phyloP scores from a whole-genome alignment of 139 green algal species.

The Astrephomene gubernaculifera region DNA sequence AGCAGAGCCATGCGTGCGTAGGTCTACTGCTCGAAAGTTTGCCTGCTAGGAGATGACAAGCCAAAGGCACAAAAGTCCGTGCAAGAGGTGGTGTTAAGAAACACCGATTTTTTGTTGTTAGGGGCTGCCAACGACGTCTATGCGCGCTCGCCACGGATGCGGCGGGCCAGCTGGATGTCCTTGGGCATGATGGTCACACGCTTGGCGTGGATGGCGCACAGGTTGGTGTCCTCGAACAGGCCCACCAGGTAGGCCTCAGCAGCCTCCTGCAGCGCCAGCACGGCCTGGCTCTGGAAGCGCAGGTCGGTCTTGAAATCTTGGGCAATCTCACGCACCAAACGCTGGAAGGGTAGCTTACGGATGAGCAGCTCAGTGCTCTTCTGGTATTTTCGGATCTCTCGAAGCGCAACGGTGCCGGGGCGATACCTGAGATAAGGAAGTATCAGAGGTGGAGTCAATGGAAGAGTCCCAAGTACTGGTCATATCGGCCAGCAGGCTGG shows the following conservation, averaged over 20 bases:
- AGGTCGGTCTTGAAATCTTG: conserved; percentile 99
- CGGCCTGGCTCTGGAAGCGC: conserved; percentile 93
- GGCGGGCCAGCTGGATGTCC: conserved; percentile 73
- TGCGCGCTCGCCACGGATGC: conserved; percentile 67
- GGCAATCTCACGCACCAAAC: conserved; percentile 97
- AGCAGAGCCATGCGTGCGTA: too few species aligned
- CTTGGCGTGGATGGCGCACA: conserved; percentile 96
- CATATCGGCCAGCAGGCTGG: too few species aligned
- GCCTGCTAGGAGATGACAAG: too few species aligned
- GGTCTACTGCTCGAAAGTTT: too few species aligned
- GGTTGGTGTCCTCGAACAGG: conserved; percentile 95
- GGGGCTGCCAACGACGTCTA: too few species aligned
- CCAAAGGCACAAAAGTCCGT: too few species aligned
- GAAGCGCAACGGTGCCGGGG: too few species aligned
- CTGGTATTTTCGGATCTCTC: conserved; percentile 29
- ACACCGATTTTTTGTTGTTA: too few species aligned
- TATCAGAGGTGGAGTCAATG: too few species aligned
- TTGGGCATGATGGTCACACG: conserved; percentile 80
- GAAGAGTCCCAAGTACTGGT: too few species aligned
- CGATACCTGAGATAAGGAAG: too few species aligned
- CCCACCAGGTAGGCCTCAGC: conserved; percentile 96
- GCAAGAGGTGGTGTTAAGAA: too few species aligned
- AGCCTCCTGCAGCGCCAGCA: conserved; percentile 92
- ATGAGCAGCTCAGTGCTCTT: conserved; percentile 87
- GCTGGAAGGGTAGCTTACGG: conserved; percentile 97